These are phyloP conservation scores for Corynascus novoguineensis DNA, from an alignment of 495 filamentous ascomycete species.

Conservation along the genomic window DNA sequence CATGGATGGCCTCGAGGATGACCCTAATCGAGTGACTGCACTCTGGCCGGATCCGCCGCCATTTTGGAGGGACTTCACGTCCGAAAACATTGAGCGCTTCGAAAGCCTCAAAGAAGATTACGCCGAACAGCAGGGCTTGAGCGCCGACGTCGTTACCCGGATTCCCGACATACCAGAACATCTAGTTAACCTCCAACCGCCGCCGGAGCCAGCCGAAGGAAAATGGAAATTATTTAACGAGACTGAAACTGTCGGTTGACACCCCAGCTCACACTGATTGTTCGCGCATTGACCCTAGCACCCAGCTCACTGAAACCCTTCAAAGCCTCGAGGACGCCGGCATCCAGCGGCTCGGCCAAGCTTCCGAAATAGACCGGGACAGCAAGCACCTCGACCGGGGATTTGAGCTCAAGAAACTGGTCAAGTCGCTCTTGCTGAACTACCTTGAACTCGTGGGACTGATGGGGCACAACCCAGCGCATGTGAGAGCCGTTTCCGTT, in stretches of 20 bases:
- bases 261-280: neutral
- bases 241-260: conserved; percentile 50
- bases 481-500: conserved; percentile 31
- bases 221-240: conserved; percentile 72
- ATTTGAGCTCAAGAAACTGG: conserved; percentile 68
- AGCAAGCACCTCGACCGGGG: conserved; percentile 58
- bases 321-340: conserved; percentile 62
- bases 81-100: conserved; percentile 65
- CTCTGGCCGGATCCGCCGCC: conserved; percentile 75
- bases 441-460: conserved; percentile 76
- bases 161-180: conserved; percentile 62
- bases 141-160: conserved; percentile 24
- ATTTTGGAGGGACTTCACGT: conserved; percentile 85
- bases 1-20: conserved; percentile 37
- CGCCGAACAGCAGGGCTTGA: conserved; percentile 34
- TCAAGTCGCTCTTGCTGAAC: conserved; percentile 75
- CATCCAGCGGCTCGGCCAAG: conserved; percentile 63
- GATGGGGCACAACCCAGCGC: conserved; percentile 57
- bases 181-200: conserved; percentile 75
- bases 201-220: conserved; percentile 62
- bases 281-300: neutral
- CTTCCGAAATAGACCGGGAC: conserved; percentile 37
- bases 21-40: conserved; percentile 34
- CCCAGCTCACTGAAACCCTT: conserved; percentile 55
- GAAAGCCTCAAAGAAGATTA: conserved; percentile 44